Percentiles rank a stretch among this genome's conserved stretches.
phyloP scores from a whole-genome alignment of 1,139 yeast genomes.

The Geotrichum bryndzae region DNA sequence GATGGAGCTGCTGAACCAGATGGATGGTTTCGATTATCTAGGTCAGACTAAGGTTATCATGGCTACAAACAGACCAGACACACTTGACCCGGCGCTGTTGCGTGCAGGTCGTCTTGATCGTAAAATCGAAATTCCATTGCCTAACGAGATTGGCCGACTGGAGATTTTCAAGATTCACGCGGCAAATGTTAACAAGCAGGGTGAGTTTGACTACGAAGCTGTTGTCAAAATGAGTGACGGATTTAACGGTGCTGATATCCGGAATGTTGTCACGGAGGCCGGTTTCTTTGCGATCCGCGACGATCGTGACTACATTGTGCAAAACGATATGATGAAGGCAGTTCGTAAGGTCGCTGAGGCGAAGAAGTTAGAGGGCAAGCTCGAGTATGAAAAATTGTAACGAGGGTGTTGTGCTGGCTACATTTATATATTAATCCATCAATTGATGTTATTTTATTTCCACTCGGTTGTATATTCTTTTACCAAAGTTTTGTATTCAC shows the following conservation, averaged over 20 bases:
- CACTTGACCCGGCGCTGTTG: constrained; percentile 95
- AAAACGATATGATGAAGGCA: constrained; percentile 94
- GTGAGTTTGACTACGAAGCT: constrained; percentile 96
- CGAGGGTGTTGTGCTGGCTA: neutral
- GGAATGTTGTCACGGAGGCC: constrained; percentile 97
- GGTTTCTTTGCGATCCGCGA: constrained; percentile 98
- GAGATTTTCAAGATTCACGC: constrained; percentile 95
- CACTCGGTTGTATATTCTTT: neutral
- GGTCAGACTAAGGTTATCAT: constrained; percentile 97
- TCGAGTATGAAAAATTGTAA: constrained; percentile 85
- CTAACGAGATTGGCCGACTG: constrained; percentile 93
- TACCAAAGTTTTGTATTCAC: neutral
- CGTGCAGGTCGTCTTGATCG: constrained; percentile 98
- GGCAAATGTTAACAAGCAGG: constrained; percentile 76
- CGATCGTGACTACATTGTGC: constrained; percentile 90
- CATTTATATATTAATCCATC: neutral
- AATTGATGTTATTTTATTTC: neutral
- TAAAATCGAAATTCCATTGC: constrained; percentile 92
- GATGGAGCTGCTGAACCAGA: constrained; percentile 95
- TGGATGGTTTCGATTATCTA: constrained; percentile 97
- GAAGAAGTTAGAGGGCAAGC: constrained; percentile 93
- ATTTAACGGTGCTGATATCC: constrained; percentile 96
- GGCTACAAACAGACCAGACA: constrained; percentile 99
- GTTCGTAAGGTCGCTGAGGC: constrained; percentile 96
- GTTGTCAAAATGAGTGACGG: constrained; percentile 98